Evolutionary conservation across 225 moss, liverwort and hornwort genomes (phyloP).

Genomic region (Thuidium tamariscinum): DNA sequence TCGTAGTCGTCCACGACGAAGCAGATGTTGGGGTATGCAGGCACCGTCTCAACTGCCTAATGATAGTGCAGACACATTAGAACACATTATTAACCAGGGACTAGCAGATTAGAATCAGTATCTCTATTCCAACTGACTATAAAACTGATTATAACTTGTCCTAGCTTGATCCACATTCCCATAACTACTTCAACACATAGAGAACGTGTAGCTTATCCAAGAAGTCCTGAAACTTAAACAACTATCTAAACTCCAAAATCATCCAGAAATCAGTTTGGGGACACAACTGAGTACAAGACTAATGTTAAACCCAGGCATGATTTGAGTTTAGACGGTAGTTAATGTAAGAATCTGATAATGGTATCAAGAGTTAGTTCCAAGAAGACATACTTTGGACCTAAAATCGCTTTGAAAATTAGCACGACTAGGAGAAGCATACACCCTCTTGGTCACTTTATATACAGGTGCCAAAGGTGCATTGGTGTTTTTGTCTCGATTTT

Average conservation of each 20-base stretch:
- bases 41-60: constrained; percentile 90
- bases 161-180: background rate
- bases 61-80: constrained; percentile 1
- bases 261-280: background rate
- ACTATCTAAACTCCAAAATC: background rate
- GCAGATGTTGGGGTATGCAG: constrained; percentile 95
- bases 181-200: background rate
- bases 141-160: background rate
- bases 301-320: background rate
- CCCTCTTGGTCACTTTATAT: constrained; percentile 90
- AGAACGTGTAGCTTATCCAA: background rate
- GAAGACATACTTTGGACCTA: constrained; percentile 39
- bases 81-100: background rate
- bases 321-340: background rate
- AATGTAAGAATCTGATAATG: background rate
- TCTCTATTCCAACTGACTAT: background rate
- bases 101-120: background rate
- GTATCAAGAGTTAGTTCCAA: background rate
- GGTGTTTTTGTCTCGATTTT: constrained; percentile 48
- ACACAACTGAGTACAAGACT: background rate
- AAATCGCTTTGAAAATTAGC: constrained; percentile 85
- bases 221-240: background rate
- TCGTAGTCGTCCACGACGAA: constrained; percentile 96
- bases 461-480: constrained; percentile 55
- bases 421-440: constrained; percentile 90